Conservation (phyloP, 768 basidiomycete species). For the Coprinopsis cinerea region DNA sequence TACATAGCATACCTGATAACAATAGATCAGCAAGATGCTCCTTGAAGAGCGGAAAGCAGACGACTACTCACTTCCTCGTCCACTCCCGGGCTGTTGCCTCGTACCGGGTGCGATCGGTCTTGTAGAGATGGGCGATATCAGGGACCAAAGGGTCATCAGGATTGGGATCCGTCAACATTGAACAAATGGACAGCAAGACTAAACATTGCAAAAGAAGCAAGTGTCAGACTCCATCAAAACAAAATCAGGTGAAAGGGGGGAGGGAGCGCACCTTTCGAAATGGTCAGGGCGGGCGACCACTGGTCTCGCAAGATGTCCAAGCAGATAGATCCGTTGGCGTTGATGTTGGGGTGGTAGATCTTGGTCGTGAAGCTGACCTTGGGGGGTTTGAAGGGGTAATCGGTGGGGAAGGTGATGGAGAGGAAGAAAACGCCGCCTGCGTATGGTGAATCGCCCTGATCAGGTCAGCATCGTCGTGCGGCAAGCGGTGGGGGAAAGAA, state of each 20-base stretch:
- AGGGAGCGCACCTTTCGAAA: slow-evolving; percentile 85
- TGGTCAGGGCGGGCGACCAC: slow-evolving; percentile 98
- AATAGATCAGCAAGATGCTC: slow-evolving; percentile 8
- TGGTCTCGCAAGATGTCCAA: slow-evolving; percentile 98
- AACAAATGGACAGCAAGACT: slow-evolving; percentile 98
- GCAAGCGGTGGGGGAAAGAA: slow-evolving; percentile 14
- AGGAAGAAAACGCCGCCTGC: slow-evolving; percentile 99
- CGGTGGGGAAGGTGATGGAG: slow-evolving; percentile 88
- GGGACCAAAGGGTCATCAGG: slow-evolving; percentile 98
- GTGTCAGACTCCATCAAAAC: slow-evolving; percentile 3
- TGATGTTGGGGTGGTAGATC: slow-evolving; percentile 99
- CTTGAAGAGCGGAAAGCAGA: slow-evolving; percentile 3
- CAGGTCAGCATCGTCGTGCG: slow-evolving; percentile 18
- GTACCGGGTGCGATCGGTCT: slow-evolving; percentile 96
- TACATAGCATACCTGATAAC: slow-evolving; percentile 34
- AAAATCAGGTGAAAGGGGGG: slow-evolving; percentile 1
- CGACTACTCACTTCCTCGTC: slow-evolving; percentile 87
- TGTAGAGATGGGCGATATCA: slow-evolving; percentile 98
- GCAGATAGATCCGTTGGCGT: slow-evolving; percentile 98
- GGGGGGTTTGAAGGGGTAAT: slow-evolving; percentile 99
- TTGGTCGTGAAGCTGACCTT: slow-evolving; percentile 99
- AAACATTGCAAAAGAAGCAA: slow-evolving; percentile 3
- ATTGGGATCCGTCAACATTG: slow-evolving; percentile 99
- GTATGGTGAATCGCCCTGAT: slow-evolving; percentile 93
- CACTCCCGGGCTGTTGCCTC: slow-evolving; percentile 98